Conservation (phyloP, 2,329 filamentous ascomycete genomes). For the Trichoderma sp. region DNA sequence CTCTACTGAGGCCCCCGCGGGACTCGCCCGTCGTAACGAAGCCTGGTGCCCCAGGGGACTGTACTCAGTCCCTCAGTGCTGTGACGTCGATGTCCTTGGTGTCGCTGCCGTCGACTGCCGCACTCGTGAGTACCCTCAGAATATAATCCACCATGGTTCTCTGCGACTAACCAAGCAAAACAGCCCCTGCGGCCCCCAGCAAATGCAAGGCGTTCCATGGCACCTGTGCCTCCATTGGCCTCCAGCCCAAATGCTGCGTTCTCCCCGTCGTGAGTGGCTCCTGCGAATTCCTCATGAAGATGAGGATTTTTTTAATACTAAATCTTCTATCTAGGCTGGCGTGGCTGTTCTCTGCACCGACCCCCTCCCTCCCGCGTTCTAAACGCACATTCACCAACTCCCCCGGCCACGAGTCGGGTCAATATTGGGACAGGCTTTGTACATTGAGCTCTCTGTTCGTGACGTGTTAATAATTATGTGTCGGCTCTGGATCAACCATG, state of each 20-base stretch:
- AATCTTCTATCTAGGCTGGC: background rate
- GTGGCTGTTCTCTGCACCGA: slow-evolving; percentile 19
- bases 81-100: slow-evolving; percentile 7
- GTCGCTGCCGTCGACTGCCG: slow-evolving; percentile 17
- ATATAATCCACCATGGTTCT: background rate
- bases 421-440: slow-evolving; percentile 1
- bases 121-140: background rate
- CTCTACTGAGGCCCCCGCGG: background rate
- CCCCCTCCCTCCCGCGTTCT: too few relatives aligned
- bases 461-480: slow-evolving; percentile 4
- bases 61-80: slow-evolving; percentile 20
- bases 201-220: slow-evolving; percentile 1
- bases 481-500: background rate
- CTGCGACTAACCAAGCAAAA: background rate
- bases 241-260: slow-evolving; percentile 16
- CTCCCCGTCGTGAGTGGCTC: background rate
- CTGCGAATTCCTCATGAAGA: too few relatives aligned
- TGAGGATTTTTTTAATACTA: too few relatives aligned
- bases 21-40: background rate
- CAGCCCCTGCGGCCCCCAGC: background rate
- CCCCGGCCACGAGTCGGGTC: background rate
- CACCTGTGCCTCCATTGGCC: background rate
- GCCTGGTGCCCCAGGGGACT: slow-evolving; percentile 9
- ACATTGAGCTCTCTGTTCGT: background rate
- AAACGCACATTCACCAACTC: background rate